These are phyloP conservation scores for Solanum pinnatisectum DNA, from an alignment of 257 asterid species.

Conservation along the genomic window DNA sequence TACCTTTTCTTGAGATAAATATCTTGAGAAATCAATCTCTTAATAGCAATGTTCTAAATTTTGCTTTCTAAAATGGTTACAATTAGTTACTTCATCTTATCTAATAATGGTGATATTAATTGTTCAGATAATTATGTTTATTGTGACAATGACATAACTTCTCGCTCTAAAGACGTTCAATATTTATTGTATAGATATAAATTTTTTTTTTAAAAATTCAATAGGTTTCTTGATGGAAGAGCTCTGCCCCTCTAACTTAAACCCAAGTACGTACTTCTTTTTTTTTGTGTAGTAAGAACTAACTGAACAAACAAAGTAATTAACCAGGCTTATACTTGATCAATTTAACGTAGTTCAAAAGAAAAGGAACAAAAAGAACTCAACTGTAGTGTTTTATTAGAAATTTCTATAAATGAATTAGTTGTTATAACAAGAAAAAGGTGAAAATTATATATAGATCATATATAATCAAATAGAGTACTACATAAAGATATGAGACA, in stretches of 20 bases:
- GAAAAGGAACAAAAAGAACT: background rate
- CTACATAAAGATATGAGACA: background rate
- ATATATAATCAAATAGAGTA: background rate
- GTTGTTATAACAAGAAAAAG: background rate
- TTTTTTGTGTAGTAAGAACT: background rate
- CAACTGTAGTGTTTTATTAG: background rate
- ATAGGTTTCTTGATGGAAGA: background rate
- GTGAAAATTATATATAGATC: background rate
- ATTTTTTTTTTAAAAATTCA: no score
- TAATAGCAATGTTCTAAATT: background rate
- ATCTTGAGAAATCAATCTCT: background rate
- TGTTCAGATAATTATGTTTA: background rate
- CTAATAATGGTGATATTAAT: background rate
- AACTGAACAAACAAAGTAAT: background rate
- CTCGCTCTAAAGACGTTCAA: background rate
- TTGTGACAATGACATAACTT: background rate
- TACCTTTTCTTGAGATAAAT: background rate
- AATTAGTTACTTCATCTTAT: background rate
- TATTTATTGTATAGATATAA: background rate
- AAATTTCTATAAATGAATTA: background rate
- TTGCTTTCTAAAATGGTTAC: background rate
- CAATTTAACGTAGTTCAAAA: background rate
- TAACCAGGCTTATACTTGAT: background rate
- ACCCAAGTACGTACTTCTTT: background rate
- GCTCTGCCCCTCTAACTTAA: background rate